Evolutionary conservation across 768 basidiomycete species (phyloP), one percentile per base, ranked within the genome.

Genomic region (Floccularia luteovirens): DNA sequence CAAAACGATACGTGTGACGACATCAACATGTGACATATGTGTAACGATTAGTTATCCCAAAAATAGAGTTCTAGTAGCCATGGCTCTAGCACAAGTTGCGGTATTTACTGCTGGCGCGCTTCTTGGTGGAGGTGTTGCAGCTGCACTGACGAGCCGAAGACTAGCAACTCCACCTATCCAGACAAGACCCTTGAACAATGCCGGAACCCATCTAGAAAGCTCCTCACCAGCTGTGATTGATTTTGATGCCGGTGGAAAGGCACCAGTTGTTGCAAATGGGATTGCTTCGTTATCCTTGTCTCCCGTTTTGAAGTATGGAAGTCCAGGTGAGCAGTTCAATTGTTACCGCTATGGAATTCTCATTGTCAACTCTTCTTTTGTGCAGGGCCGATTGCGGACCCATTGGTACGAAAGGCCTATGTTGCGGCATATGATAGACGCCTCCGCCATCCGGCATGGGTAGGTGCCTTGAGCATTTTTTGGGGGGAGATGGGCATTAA

Each of bases 371-470:
- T 31, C 36, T 11, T 23, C n/a, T n/a, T n/a, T n/a, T n/a, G n/a
- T n/a, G 13, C 48, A 94, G 91, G 92, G 5, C 92, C 93, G 11
- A 70, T 90, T 38, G 70, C 82, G 2, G 93, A 96, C 61, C 55
- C 81, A 10, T 66, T 96, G 16, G 72, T 82, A 31, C 75, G 90
- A 36, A 76, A 77, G 54, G 91, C 86, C 12, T 97, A 96, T 52
- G 80, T 84, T 16, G 81, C 90, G 1, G 89, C 77, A 6, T 98
- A 99, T 58, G 96, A 99, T 59, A 70, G 96, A 39, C 72, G 89
- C 10, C 64, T 93, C 41, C 72, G 90, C 13, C 93, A 98, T 63
- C 92, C 94, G 2, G 76, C 92, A 23, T 98, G 94, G 93, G 92
- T 93, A 54, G 34, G 75, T 51, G 16, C 42, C 24, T 31, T 31